Evolutionary conservation across 331 rosid species (phyloP).

Genomic region (Ulmus americana): DNA sequence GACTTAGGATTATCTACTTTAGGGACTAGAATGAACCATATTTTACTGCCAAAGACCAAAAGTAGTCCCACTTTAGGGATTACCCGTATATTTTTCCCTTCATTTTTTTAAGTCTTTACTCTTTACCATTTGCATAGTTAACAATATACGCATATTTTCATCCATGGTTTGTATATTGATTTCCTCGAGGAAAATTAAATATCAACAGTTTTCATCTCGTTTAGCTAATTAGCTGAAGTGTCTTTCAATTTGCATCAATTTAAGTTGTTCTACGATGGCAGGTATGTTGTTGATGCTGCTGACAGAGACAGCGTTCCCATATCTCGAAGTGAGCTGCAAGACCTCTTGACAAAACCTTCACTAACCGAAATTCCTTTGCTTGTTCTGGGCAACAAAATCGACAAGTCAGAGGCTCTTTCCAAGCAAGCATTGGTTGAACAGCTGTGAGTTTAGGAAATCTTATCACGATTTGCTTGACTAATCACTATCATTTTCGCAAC

Average conservation of each 20-base stretch:
- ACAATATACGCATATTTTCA: neutral
- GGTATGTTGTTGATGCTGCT: slow-evolving; percentile 88
- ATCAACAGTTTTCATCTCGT: neutral
- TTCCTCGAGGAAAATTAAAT: too few relatives aligned
- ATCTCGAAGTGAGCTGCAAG: slow-evolving; percentile 81
- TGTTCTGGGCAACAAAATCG: slow-evolving; percentile 84
- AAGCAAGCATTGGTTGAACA: slow-evolving; percentile 79
- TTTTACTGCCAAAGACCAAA: too few relatives aligned
- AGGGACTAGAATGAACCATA: too few relatives aligned
- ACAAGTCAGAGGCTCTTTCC: slow-evolving; percentile 87
- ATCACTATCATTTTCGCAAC: neutral
- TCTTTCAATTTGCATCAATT: slow-evolving; percentile 7
- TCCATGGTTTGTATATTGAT: neutral
- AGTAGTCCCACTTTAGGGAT: too few relatives aligned
- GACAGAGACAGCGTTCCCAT: slow-evolving; percentile 87
- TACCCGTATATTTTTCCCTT: too few relatives aligned
- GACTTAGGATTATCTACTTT: too few relatives aligned
- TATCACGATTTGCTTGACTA: neutral
- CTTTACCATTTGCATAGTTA: neutral
- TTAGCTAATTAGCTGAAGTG: neutral
- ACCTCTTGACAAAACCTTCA: slow-evolving; percentile 71
- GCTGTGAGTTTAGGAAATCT: slow-evolving; percentile 48
- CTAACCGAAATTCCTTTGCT: slow-evolving; percentile 66
- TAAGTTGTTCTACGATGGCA: slow-evolving; percentile 27
- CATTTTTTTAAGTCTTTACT: too few relatives aligned